phyloP scores from a whole-genome alignment of 2,329 filamentous ascomycete species.

The Aspergillus sp. region DNA sequence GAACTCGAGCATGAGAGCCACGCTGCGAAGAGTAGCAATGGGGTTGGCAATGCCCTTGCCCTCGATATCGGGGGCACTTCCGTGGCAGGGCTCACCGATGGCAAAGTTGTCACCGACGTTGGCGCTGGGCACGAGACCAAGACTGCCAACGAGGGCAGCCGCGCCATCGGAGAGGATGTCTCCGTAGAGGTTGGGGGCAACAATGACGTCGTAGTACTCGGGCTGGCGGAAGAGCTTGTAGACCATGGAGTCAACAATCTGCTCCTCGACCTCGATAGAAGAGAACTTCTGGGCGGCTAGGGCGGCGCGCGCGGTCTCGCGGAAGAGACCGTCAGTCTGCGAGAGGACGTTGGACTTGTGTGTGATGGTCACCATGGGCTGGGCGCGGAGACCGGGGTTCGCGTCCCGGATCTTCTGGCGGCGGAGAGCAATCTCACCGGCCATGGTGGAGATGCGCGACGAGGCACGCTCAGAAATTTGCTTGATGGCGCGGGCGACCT shows the following conservation, averaged over 20 bases:
- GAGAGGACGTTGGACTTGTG: conserved; percentile 98
- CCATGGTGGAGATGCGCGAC: conserved; percentile 86
- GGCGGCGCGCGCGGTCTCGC: conserved; percentile 74
- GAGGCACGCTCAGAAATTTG: conserved; percentile 87
- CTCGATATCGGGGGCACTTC: conserved; percentile 93
- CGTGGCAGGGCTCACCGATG: conserved; percentile 98
- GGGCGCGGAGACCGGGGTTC: conserved; percentile 57
- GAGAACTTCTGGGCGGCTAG: conserved; percentile 69
- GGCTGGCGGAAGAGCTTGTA: conserved; percentile 99
- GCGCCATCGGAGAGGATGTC: conserved; percentile 96
- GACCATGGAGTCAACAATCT: conserved; percentile 99
- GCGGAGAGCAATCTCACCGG: conserved; percentile 89
- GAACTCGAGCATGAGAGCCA: conserved; percentile 96
- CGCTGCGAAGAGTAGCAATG: conserved; percentile 89
- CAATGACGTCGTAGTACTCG: conserved; percentile 93
- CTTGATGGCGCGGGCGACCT: conserved; percentile 97
- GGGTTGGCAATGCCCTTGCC: conserved; percentile 93
- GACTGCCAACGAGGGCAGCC: conserved; percentile 86
- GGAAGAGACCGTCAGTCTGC: conserved; percentile 96
- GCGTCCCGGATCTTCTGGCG: conserved; percentile 77
- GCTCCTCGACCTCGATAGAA: conserved; percentile 78
- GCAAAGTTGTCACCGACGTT: conserved; percentile 95
- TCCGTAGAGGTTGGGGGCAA: conserved; percentile 95
- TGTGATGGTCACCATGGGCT: conserved; percentile 87
- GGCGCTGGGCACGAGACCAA: conserved; percentile 90